Conservation (phyloP, 495 filamentous ascomycete species). For the Neurospora pannonica region DNA sequence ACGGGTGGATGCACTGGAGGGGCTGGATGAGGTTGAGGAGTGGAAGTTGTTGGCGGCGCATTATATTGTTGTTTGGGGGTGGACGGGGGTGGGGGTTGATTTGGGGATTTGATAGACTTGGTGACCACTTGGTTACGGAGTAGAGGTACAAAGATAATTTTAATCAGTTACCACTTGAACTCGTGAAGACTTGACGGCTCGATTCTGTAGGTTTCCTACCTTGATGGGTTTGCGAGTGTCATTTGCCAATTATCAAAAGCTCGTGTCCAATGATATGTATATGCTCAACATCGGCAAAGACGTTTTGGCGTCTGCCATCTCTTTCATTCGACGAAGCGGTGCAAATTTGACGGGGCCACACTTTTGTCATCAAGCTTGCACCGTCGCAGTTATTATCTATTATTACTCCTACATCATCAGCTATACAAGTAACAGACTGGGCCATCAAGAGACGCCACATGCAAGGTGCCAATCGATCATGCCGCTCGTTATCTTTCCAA, state of each 20-base stretch:
- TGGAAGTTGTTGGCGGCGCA: conserved; percentile 81
- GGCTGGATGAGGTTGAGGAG: conserved; percentile 93
- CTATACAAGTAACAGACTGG: not conserved
- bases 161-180: not conserved
- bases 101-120: not conserved
- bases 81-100: conserved; percentile 26
- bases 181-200: not conserved
- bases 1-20: conserved; percentile 68
- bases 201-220: not conserved
- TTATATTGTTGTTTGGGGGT: conserved; percentile 81
- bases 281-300: not conserved
- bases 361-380: not conserved
- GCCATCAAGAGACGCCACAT: not conserved
- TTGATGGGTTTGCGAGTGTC: not conserved
- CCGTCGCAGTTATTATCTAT: not conserved
- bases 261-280: not conserved
- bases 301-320: not conserved
- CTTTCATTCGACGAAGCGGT: not conserved
- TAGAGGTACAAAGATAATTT: not conserved
- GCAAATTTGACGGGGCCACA: not conserved
- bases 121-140: not conserved
- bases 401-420: not conserved
- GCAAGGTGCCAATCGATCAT: not conserved
- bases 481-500: not conserved
- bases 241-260: not conserved